Evolutionary conservation across 305 asterid genomes (phyloP).

Genomic region (Rubia balearica): DNA sequence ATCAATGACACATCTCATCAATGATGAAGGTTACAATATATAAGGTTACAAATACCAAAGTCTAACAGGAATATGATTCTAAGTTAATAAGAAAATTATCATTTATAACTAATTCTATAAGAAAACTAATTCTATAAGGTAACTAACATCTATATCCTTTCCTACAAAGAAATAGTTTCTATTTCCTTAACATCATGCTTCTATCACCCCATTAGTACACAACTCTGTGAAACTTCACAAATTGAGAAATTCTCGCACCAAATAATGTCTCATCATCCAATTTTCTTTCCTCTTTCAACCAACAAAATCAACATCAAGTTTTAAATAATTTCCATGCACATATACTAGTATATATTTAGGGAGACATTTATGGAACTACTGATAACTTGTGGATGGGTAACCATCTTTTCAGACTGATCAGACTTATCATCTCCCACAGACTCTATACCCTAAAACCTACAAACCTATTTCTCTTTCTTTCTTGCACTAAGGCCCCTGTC

Average conservation of each 20-base stretch:
- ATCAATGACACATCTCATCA: no score
- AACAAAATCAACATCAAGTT: not conserved
- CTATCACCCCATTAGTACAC: not conserved
- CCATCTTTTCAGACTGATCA: constrained; percentile 50
- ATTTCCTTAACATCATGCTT: constrained; percentile 19
- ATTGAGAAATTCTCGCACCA: not conserved
- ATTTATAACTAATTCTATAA: no score
- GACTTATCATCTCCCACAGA: not conserved
- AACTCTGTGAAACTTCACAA: not conserved
- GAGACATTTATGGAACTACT: not conserved
- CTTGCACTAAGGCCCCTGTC: not conserved
- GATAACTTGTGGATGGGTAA: constrained; percentile 41
- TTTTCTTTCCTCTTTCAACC: not conserved
- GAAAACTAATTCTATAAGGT: no score
- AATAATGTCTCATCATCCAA: not conserved
- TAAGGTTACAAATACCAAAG: no score
- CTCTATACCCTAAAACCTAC: constrained; percentile 31
- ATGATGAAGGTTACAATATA: no score
- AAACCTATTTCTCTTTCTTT: not conserved
- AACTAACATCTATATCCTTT: no score
- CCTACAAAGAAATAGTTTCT: no score
- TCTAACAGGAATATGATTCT: no score
- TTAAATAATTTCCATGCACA: not conserved
- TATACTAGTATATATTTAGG: no score
- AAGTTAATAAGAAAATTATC: no score